Evolutionary conservation across 305 asterid genomes (phyloP).

Genomic region (Fraxinus sp.): DNA sequence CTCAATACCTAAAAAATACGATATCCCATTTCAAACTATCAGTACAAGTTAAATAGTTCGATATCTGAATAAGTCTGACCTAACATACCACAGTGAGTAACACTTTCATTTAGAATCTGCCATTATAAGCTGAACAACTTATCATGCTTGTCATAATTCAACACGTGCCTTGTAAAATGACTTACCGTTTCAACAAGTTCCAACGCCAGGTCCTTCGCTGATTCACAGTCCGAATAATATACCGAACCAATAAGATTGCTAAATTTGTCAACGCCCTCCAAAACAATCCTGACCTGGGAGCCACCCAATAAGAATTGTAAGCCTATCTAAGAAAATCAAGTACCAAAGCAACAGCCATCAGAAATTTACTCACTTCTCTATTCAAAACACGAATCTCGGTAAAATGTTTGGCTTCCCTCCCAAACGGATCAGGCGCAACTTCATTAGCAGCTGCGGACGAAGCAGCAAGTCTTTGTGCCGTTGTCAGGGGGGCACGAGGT

Average conservation of each 20-base stretch:
- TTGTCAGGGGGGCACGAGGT: conserved; percentile 70
- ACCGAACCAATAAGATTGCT: conserved; percentile 90
- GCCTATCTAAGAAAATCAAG: conserved; percentile 12
- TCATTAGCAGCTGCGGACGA: conserved; percentile 61
- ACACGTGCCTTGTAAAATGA: conserved; percentile 3
- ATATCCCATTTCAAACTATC: background rate
- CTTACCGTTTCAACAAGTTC: conserved; percentile 92
- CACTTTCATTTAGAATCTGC: background rate
- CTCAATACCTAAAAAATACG: background rate
- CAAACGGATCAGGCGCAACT: conserved; percentile 82
- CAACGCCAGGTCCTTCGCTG: conserved; percentile 83
- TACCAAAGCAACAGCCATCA: background rate
- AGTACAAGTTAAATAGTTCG: background rate
- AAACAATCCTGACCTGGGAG: conserved; percentile 84
- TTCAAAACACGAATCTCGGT: conserved; percentile 90
- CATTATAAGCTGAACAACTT: background rate
- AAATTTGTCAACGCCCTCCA: conserved; percentile 95
- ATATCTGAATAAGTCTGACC: background rate
- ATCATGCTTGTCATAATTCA: background rate
- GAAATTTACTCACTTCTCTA: conserved; percentile 70
- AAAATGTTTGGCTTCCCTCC: conserved; percentile 95
- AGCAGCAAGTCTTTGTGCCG: conserved; percentile 90
- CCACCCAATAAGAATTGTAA: conserved; percentile 14
- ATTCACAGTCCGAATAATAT: conserved; percentile 84
- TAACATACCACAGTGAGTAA: background rate